Evolutionary conservation across 2,329 filamentous ascomycete species (phyloP), one percentile per base, ranked within the genome.

Genomic region (Berkeleyomyces basicola): DNA sequence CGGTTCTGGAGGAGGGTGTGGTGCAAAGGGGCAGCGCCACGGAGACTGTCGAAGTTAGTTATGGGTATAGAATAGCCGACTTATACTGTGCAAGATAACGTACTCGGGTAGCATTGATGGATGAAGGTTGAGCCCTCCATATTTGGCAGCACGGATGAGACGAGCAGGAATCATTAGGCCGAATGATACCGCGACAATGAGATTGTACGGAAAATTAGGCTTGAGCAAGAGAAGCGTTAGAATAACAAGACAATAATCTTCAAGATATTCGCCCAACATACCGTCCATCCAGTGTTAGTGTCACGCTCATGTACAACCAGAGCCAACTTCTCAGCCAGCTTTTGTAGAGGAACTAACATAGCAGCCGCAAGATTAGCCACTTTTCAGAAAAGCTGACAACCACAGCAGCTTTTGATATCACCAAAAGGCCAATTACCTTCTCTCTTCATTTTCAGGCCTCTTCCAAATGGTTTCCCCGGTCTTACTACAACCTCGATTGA

Each of bases 101-200:
- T 77, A 88, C 84, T 93, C 86, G 3, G 91, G 92, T 11, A 99
- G 80, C 37, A 96, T 74, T 0, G 92, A 97, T 0, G 93, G 93
- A 70, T 99, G 93, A 1, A 99, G 80, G 72, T 99, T 99, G 2
- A 99, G 75, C 0, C 93, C 93, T 51, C 91, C 91, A 73, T 95
- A 96, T 68, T 81, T 82, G 33, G 87, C 82, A 0, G 75, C 75
- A 31, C 76, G 75, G 31, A 99, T 77, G 14, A 97, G 82, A 3
- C 89, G 80, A 0, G 80, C 79, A 0, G 93, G 93, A 0, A 99
- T 85, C 65, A 96, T 86, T 6, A 96, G 80, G 2, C 93, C 93
- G 73, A 97, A 99, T 0, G 93, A 97, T 3, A 97, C 93, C 58
- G 91, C 91, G 55, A 97, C 78, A 67, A 99, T 81, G 64, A 99